Conservation (phyloP, 345 rosid species). For the Adansonia digitata region DNA sequence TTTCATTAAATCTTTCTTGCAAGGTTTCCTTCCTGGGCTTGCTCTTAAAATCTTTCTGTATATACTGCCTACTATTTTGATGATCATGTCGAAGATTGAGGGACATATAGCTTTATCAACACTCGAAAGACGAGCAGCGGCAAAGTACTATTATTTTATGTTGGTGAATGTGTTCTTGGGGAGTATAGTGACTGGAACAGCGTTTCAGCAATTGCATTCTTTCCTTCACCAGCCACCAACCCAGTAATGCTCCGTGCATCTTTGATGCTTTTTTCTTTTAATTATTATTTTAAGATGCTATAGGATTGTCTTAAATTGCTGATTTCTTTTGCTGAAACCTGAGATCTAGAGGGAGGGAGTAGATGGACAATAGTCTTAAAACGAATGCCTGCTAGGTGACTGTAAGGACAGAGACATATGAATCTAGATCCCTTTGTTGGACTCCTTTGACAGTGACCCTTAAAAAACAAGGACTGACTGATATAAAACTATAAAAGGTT, state of each 20-base stretch:
- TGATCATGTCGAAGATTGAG: constrained; percentile 94
- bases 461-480: neutral
- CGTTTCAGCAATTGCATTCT: constrained; percentile 79
- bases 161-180: constrained; percentile 96
- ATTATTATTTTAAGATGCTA: neutral
- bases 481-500: neutral
- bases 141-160: constrained; percentile 92
- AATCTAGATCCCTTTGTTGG: neutral
- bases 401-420: neutral
- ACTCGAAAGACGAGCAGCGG: constrained; percentile 78
- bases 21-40: constrained; percentile 95
- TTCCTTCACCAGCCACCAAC: constrained; percentile 91
- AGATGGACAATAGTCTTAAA: neutral
- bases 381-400: neutral
- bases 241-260: constrained; percentile 45
- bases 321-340: neutral
- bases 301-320: neutral
- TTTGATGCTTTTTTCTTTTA: neutral
- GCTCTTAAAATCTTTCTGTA: constrained; percentile 81
- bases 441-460: neutral
- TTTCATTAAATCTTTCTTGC: constrained; percentile 90
- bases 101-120: constrained; percentile 77
- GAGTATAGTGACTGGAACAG: constrained; percentile 89
- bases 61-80: constrained; percentile 64
- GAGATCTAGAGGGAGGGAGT: neutral